Evolutionary conservation across 257 asterid species (phyloP).

Genomic region (Nicotiana benthamiana): DNA sequence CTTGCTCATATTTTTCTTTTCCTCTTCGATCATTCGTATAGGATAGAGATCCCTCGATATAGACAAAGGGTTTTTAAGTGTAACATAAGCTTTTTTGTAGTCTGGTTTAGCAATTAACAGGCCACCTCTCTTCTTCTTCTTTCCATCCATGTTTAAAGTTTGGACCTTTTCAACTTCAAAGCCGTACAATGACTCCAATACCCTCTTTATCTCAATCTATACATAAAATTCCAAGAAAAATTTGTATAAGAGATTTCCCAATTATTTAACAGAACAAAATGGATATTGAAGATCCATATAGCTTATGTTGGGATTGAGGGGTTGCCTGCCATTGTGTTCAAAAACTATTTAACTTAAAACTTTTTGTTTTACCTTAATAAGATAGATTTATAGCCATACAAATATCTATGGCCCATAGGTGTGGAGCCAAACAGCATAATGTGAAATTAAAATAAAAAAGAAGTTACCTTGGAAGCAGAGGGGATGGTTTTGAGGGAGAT

Average conservation of each 20-base stretch:
- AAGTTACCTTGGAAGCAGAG: constrained; percentile 78
- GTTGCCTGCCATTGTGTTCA: too few species aligned
- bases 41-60: constrained; percentile 69
- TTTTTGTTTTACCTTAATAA: too few species aligned
- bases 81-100: constrained; percentile 88
- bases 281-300: neutral
- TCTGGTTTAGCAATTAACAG: constrained; percentile 58
- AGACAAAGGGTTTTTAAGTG: constrained; percentile 62
- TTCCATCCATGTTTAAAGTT: constrained; percentile 91
- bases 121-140: constrained; percentile 89
- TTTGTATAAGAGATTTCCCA: neutral
- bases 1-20: constrained; percentile 37
- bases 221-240: constrained; percentile 7
- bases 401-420: too few species aligned
- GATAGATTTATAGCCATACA: too few species aligned
- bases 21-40: constrained; percentile 58
- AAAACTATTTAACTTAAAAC: too few species aligned
- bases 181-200: constrained; percentile 83
- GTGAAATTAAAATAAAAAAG: neutral
- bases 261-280: neutral
- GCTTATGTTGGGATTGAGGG: too few species aligned
- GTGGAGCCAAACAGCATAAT: neutral
- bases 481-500: constrained; percentile 93
- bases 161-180: constrained; percentile 84
- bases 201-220: constrained; percentile 93